Evolutionary conservation across 2,329 filamentous ascomycete species (phyloP).

Genomic region (Diplodia mutila): DNA sequence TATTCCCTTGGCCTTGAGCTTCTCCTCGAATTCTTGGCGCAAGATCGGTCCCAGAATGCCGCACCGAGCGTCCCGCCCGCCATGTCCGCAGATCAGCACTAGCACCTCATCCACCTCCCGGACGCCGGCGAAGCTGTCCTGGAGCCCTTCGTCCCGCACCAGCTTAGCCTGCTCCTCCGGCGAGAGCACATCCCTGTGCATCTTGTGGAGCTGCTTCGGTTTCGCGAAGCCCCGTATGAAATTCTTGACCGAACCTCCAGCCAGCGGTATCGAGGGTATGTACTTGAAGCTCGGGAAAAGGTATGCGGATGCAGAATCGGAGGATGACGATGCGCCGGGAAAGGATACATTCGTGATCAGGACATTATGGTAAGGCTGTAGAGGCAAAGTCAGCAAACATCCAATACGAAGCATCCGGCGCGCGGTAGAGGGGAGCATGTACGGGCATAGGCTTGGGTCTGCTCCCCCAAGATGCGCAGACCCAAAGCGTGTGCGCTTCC

Average conservation of each 20-base stretch:
- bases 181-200: slow-evolving; percentile 61
- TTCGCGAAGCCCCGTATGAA: slow-evolving; percentile 70
- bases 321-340: slow-evolving; percentile 51
- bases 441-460: slow-evolving; percentile 4
- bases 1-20: slow-evolving; percentile 56
- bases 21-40: slow-evolving; percentile 67
- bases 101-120: slow-evolving; percentile 67
- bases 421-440: slow-evolving; percentile 20
- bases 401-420: slow-evolving; percentile 1
- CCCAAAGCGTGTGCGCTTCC: not conserved
- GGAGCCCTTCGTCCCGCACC: slow-evolving; percentile 53
- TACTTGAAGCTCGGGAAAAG: slow-evolving; percentile 85
- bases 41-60: slow-evolving; percentile 78
- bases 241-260: slow-evolving; percentile 57
- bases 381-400: not conserved
- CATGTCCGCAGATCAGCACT: slow-evolving; percentile 89
- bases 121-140: slow-evolving; percentile 57
- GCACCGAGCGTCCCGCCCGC: slow-evolving; percentile 78
- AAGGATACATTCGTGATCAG: slow-evolving; percentile 79
- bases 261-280: slow-evolving; percentile 69
- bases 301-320: slow-evolving; percentile 67
- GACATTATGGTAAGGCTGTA: slow-evolving; percentile 80
- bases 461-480: not conserved
- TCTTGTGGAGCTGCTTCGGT: slow-evolving; percentile 63
- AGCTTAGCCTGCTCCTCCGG: slow-evolving; percentile 52